Conservation (phyloP, 768 basidiomycete genomes). For the Filobasidium wieringae region DNA sequence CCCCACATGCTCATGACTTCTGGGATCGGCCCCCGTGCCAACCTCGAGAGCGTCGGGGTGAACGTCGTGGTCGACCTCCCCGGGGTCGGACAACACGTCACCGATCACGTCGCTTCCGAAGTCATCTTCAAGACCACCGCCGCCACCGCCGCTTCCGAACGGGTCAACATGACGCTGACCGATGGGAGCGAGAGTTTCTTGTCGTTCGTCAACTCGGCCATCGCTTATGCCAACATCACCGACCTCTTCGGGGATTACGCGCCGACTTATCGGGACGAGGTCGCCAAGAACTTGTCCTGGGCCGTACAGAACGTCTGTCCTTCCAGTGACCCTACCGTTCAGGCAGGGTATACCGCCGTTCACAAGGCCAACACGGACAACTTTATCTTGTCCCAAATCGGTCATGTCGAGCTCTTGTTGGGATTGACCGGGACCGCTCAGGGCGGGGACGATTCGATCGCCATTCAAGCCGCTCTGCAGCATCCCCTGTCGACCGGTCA, state of each 20-base stretch:
- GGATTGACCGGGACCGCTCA: slow-evolving; percentile 40
- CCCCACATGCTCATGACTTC: slow-evolving; percentile 53
- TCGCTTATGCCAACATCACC: slow-evolving; percentile 50
- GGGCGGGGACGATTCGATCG: slow-evolving; percentile 40
- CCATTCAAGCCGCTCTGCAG: slow-evolving; percentile 46
- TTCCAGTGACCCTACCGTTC: slow-evolving; percentile 43
- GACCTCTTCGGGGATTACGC: slow-evolving; percentile 41
- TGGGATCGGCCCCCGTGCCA: slow-evolving; percentile 58
- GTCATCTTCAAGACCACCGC: slow-evolving; percentile 41
- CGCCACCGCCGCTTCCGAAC: slow-evolving; percentile 40
- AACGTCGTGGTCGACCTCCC: slow-evolving; percentile 53
- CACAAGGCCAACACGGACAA: slow-evolving; percentile 20
- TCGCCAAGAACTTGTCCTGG: slow-evolving; percentile 35
- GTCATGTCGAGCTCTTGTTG: slow-evolving; percentile 51
- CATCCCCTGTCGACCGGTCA: slow-evolving; percentile 43
- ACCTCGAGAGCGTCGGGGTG: slow-evolving; percentile 49
- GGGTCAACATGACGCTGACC: slow-evolving; percentile 23
- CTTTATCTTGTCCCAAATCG: slow-evolving; percentile 35
- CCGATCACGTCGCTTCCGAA: slow-evolving; percentile 51
- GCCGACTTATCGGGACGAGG: slow-evolving; percentile 35
- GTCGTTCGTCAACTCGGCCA: slow-evolving; percentile 55
- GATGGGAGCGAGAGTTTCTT: slow-evolving; percentile 38
- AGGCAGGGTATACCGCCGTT: slow-evolving; percentile 31
- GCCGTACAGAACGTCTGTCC: slow-evolving; percentile 43
- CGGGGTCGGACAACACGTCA: slow-evolving; percentile 60